Conservation (phyloP, 345 rosid genomes). For the Populus deltoides region DNA sequence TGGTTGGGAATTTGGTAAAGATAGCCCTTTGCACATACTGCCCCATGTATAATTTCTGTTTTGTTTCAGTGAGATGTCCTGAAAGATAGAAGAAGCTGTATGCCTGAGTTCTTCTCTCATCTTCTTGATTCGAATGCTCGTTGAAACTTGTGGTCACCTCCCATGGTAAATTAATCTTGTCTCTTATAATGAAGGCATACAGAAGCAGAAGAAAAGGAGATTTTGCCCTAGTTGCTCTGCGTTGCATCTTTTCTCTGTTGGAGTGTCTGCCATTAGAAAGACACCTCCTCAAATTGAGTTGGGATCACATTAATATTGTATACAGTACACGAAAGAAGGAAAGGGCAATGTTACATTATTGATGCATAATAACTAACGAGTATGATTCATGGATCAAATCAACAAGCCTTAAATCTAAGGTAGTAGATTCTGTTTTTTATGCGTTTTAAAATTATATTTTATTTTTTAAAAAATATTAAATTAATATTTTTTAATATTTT, state of each 20-base stretch:
- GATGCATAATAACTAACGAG: no score
- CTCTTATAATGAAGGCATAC: not conserved
- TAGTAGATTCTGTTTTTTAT: no score
- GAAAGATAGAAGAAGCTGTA: not conserved
- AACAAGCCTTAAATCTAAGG: no score
- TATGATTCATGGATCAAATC: no score
- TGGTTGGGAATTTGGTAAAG: constrained; percentile 19
- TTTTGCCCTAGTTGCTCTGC: not conserved
- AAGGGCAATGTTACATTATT: not conserved
- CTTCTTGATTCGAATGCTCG: not conserved
- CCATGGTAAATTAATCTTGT: not conserved
- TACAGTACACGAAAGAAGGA: not conserved
- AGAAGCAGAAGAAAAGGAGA: not conserved
- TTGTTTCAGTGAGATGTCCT: not conserved
- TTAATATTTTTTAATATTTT: no score
- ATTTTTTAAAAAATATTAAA: no score
- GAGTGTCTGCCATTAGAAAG: no score
- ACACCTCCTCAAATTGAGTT: not conserved
- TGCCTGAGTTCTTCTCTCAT: not conserved
- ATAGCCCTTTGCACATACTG: not conserved
- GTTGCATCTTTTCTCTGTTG: not conserved
- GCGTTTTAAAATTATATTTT: no score
- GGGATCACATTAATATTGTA: not conserved
- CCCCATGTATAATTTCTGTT: not conserved
- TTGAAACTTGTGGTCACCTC: not conserved